Percentiles rank a stretch among this genome's conserved stretches.
These are phyloP conservation scores for Erysimum cheiri DNA, from an alignment of 441 rosid genomes.

Conservation along the genomic window DNA sequence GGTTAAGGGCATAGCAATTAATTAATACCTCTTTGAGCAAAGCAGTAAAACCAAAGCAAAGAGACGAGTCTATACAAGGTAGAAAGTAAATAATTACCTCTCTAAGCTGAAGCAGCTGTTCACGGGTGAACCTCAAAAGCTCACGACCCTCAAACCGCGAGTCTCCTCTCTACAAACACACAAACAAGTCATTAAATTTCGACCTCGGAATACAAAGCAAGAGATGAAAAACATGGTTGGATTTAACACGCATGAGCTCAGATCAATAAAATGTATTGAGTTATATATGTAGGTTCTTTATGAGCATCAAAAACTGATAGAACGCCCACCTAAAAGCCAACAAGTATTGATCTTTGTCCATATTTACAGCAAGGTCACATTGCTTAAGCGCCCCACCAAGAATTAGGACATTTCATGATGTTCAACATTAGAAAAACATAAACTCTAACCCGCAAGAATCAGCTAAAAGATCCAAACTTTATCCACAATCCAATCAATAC, in stretches of 20 bases:
- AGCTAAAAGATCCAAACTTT: slow-evolving; percentile 22
- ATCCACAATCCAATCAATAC: slow-evolving; percentile 8
- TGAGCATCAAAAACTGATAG: slow-evolving; percentile 29
- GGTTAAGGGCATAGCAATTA: slow-evolving; percentile 5
- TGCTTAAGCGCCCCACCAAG: slow-evolving; percentile 65
- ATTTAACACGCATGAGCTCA: background rate
- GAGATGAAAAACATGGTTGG: background rate
- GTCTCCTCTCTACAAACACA: slow-evolving; percentile 70
- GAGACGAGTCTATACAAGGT: background rate
- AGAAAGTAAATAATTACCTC: slow-evolving; percentile 52
- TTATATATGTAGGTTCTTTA: slow-evolving; percentile 29
- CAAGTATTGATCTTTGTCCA: slow-evolving; percentile 55
- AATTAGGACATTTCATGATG: slow-evolving; percentile 60
- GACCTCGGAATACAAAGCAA: slow-evolving; percentile 11
- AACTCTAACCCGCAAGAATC: background rate
- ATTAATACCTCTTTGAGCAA: background rate
- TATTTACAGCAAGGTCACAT: slow-evolving; percentile 75
- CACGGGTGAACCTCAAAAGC: slow-evolving; percentile 64
- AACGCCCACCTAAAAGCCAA: slow-evolving; percentile 36
- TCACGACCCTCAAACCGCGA: slow-evolving; percentile 69
- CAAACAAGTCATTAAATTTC: slow-evolving; percentile 26
- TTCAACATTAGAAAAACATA: background rate
- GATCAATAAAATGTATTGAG: background rate
- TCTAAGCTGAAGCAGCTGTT: slow-evolving; percentile 73
- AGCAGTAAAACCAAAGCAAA: background rate